Evolutionary conservation across 495 filamentous ascomycete genomes (phyloP), one percentile per base, ranked within the genome.

Genomic region (Tuber brumale): DNA sequence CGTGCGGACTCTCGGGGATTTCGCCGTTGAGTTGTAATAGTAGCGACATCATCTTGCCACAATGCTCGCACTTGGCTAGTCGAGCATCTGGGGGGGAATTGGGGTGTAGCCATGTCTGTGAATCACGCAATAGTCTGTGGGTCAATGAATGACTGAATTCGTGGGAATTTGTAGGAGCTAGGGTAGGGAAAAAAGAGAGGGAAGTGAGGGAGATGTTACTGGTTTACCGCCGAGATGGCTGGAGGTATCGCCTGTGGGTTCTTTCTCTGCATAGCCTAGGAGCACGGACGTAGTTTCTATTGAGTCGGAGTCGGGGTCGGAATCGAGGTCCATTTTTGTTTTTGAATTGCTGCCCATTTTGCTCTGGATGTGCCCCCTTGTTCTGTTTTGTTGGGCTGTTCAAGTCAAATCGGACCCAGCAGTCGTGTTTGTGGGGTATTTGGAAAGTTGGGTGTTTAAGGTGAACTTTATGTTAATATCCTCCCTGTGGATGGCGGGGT

Each of bases 1-100:
- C 94, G 82, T 98, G 91, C 39, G 89, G 89, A 48, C 89, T 87
- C 51, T 96, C 91, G 31, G 93, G 94, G 51, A 99, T 86, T 76
- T 97, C 94, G 80, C 90, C 95, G 85, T 99, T 93, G 69, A 99
- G 87, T 84, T 98, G 93, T 66, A 99, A 88, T 19, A 98, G 88
- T 6, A 97, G 87, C 0, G 90, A 87, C 91, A 97, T 94, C 61
- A 93, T 84, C 44, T 88, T 88, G 75, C 94, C 94, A 88, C 95
- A 99, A 78, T 92, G 88, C 84, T 92, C 94, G 86, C 95, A 99
- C 85, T 90, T 91, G 45, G 92, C 93, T 8, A 97, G 88, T 0
- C 90, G 87, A 31, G 92, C 92, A 3, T 92, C 91, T n/a, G 94
- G 92, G 19, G 92, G 87, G 51, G 87, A 88, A 72, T 83, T 84